These are phyloP conservation scores for Xenoacremonium recifei DNA, from an alignment of 2,329 filamentous ascomycete genomes.

Conservation along the genomic window DNA sequence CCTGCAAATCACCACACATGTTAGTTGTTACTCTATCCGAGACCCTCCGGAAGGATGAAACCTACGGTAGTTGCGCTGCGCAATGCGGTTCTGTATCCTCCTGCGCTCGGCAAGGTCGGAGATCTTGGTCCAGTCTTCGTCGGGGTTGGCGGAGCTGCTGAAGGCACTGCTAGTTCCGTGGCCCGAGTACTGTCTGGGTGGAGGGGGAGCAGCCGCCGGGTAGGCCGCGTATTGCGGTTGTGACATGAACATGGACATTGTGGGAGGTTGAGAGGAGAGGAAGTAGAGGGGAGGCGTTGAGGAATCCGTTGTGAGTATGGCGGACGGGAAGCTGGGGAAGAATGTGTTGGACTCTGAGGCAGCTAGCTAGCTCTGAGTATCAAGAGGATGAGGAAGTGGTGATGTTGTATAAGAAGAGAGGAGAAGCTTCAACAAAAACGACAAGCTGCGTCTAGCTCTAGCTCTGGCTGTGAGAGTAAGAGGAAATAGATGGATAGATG, in stretches of 20 bases:
- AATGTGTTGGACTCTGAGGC: too few species aligned
- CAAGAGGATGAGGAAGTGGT: neutral
- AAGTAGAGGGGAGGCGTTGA: slow-evolving; percentile 1
- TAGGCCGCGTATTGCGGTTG: slow-evolving; percentile 33
- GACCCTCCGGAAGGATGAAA: slow-evolving; percentile 18
- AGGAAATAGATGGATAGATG: too few species aligned
- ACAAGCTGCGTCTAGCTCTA: neutral
- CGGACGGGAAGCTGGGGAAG: too few species aligned
- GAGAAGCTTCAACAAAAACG: neutral
- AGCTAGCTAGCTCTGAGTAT: too few species aligned
- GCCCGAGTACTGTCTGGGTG: slow-evolving; percentile 65
- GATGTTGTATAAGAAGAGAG: neutral
- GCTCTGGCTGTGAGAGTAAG: too few species aligned
- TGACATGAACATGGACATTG: slow-evolving; percentile 37
- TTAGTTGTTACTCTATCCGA: slow-evolving; percentile 11
- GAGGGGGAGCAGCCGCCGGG: slow-evolving; percentile 30
- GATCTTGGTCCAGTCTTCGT: slow-evolving; percentile 99
- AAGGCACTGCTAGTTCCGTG: slow-evolving; percentile 91
- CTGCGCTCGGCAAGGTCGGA: slow-evolving; percentile 92
- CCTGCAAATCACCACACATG: slow-evolving; percentile 45
- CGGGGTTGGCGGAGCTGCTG: slow-evolving; percentile 88
- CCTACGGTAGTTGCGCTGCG: slow-evolving; percentile 94
- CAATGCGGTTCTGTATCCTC: slow-evolving; percentile 95
- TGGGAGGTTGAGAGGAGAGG: slow-evolving; percentile 13
- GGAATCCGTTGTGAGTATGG: slow-evolving; percentile 1